Base-by-base conservation (phyloP, 768 basidiomycete genomes). In the Harrya chromipes region DNA sequence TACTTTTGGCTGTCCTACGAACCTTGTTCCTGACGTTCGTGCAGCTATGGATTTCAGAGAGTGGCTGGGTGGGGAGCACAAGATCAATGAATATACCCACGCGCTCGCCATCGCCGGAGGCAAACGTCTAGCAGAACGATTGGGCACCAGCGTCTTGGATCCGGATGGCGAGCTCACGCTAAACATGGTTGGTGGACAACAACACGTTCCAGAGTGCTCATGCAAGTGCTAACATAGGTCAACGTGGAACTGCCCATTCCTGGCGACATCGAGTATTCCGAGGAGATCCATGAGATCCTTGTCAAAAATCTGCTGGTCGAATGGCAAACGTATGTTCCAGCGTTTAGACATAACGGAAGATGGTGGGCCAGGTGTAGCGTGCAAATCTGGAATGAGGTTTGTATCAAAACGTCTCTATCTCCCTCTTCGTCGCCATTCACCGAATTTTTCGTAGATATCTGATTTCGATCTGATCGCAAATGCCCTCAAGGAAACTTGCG, bases 61-160 rank as follows among this genome's bases (percentile, higher is more conserved):
- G 49, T 79, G 78, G 71, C 66, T 91, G 2, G 90, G 91, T 1
- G 90, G 91, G 6, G 90, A 94, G 64, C 65, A 76, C 21, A 75
- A 72, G 39, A 92, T 94, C 50, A 80, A 78, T 54, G 68, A 70
- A 6, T 91, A 92, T 62, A 88, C 82, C 57, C 85, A 83, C 63
- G 57, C 72, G 8, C 74, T 91, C 6, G 91, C 89, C 4, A 52
- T 86, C 3, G 63, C 76, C 40, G 91, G 89, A 8, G 90, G 87
- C 0, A 75, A 72, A 52, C 60, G 63, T 10, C 69, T 91, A 7
- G 81, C 83, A 1, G 71, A 80, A 50, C 65, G 81, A 6, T 71
- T 90, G 35, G 81, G 79, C 1, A 91, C 88, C 0, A 54, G 60
- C 3, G 72, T 85, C 4, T 71, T 92, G 72, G 84, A 90, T 50